Base-by-base conservation (phyloP, 2,329 filamentous ascomycete species). In the Aspergillus alliaceus region DNA sequence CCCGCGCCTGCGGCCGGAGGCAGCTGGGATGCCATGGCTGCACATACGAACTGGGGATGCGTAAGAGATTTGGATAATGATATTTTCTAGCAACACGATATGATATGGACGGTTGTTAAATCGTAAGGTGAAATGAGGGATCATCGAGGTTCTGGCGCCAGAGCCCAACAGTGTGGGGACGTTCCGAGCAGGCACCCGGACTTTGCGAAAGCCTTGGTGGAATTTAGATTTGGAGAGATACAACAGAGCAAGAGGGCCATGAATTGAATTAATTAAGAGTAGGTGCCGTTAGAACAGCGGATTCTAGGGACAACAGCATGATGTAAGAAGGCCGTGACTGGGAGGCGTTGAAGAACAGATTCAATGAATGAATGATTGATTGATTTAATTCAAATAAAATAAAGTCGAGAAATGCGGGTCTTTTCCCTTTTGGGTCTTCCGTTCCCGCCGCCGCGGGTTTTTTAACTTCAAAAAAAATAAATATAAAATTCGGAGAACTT, bases 1-100 rank as follows among this genome's bases (percentile, higher is more conserved):
- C 66, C 75, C 65, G 74, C 69, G 68, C 72, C 69, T 40, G 65
- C 53, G 40, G 57, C 59, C 14, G 59, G 47, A 55, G 60, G 51
- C 15, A 63, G 59, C 52, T 65, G 60, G 32, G 62, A 65, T 56
- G 67, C 62, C 71, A 72, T 71, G 32, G 22, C 57, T 24, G 53
- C 40, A 47, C 57, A 49, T 51, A 35, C 29, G 35, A 40, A 22
- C 27, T 9, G 12, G 22, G 35, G 20, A 32, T 20, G 24, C 14
- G 22, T 7, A 7, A 56, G 6, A 24, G 29, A 22, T 29, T 20
- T 47, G 8, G 15, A 29, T 27, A 7, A 3, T 11, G 18, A 57
- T 15, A 49, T 6, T 8, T 42, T 27, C 22, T 3, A 7, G 3
- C n/a, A n/a, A 1, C 14, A 27, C 24, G 4, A n/a, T 29, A 27